Base-by-base conservation (phyloP, 2,329 filamentous ascomycete genomes). In the Fusarium succisae region DNA sequence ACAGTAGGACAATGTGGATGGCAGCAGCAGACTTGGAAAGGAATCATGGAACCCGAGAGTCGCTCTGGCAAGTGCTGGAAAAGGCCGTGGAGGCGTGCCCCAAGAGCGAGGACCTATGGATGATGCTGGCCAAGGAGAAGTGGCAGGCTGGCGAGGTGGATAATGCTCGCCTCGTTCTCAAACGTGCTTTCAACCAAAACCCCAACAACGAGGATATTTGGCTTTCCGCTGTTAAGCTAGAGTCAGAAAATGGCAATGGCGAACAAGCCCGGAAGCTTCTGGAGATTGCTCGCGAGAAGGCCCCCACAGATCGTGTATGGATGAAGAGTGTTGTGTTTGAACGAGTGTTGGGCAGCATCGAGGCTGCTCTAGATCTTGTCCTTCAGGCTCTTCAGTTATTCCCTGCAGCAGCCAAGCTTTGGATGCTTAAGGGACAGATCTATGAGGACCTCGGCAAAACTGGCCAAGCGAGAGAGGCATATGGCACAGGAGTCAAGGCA, bases 391-490 rank as follows among this genome's bases (percentile, higher is more conserved):
- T 99, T 41, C 92, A 95, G 74, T 88, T 94, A 15, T 99, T 97
- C 85, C 96, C 96, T 2, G 90, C 91, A 50, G 91, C 93, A 18
- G 89, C 94, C 59, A 98, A 98, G 83, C 88, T 99, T 30, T 98
- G 96, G 92, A 98, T 98, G 93, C 94, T 98, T 86, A 99, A 99
- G 84, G 96, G 97, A 0, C 96, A 99, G 81, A 96, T 98, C 72
- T 99, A 99, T 86, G 93, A 98, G 80, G 89, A 91, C 48, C 88
- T 95, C 53, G 91, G 90, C 77, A 95, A 94, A 84, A 85, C 93
- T 20, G 91, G 93, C 1, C 93, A 96, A 82, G 96, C 96, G 7
- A 91, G 96, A 53, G 95, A 98, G 81, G 95, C 96, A 0, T 98
- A 96, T 83, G 91, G 90, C 67, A 92, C 94, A 9, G 96, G 96